phyloP scores from a whole-genome alignment of 305 asterid genomes.

The Solanum hybrid region DNA sequence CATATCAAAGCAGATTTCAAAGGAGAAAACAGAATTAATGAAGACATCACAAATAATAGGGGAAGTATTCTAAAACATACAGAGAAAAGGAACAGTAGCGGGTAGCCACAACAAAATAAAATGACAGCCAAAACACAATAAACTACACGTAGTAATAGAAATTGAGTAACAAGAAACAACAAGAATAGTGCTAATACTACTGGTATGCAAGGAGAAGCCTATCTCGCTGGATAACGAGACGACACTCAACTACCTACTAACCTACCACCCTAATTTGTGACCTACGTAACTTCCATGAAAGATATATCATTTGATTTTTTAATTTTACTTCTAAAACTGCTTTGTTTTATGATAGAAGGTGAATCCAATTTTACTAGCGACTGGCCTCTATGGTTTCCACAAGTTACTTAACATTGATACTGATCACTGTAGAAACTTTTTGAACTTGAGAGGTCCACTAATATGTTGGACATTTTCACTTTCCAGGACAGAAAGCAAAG shows the following conservation, averaged over 20 bases:
- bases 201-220: background rate
- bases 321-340: background rate
- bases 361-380: background rate
- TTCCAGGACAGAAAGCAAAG: constrained; percentile 87
- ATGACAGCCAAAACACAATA: background rate
- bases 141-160: background rate
- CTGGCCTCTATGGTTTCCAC: background rate
- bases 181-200: background rate
- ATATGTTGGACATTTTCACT: constrained; percentile 5
- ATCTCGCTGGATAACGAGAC: background rate
- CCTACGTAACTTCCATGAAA: background rate
- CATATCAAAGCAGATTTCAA: background rate
- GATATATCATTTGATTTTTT: background rate
- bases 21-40: background rate
- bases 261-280: background rate
- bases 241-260: background rate
- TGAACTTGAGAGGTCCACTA: background rate
- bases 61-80: background rate
- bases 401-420: background rate
- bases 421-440: background rate
- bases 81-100: background rate
- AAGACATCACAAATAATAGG: background rate
- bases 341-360: background rate
- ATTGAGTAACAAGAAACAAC: background rate
- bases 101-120: background rate